Conservation (phyloP, 495 filamentous ascomycete species). For the Penicillium angulare region DNA sequence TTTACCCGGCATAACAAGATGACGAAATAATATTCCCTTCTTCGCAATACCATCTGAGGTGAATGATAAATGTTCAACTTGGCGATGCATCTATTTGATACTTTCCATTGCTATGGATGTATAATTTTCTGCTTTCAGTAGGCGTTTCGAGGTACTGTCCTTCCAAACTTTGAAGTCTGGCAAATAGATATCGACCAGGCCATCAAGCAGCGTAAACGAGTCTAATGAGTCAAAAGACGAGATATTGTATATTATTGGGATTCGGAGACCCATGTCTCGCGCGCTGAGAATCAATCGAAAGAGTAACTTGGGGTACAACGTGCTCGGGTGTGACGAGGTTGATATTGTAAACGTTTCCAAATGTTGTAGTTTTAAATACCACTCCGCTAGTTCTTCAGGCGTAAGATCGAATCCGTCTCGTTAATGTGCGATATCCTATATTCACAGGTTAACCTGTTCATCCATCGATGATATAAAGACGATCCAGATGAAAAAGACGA, state of each 20-base stretch:
- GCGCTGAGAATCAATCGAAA: slow-evolving; percentile 69
- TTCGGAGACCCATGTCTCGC: slow-evolving; percentile 57
- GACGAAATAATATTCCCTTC: slow-evolving; percentile 66
- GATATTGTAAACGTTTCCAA: slow-evolving; percentile 74
- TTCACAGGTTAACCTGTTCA: background rate
- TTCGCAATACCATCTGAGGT: slow-evolving; percentile 73
- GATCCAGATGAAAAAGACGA: background rate
- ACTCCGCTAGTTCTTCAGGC: slow-evolving; percentile 70
- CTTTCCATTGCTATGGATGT: slow-evolving; percentile 63
- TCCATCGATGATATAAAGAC: background rate
- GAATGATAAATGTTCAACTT: slow-evolving; percentile 76
- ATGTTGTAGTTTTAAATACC: slow-evolving; percentile 71
- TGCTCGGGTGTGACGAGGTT: slow-evolving; percentile 77
- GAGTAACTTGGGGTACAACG: slow-evolving; percentile 72
- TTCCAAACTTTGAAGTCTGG: slow-evolving; percentile 80
- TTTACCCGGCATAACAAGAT: slow-evolving; percentile 76
- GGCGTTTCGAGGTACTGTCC: slow-evolving; percentile 55
- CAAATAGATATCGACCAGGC: slow-evolving; percentile 74
- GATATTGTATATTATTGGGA: slow-evolving; percentile 79
- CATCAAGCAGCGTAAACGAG: slow-evolving; percentile 65
- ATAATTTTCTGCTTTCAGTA: slow-evolving; percentile 75
- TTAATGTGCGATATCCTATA: slow-evolving; percentile 66
- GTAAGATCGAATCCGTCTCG: slow-evolving; percentile 72
- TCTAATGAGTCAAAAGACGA: slow-evolving; percentile 70
- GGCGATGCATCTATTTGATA: slow-evolving; percentile 70